These are phyloP conservation scores for Plasmodium relictum DNA, from an alignment of 169 alveolate genomes.

Conservation along the genomic window DNA sequence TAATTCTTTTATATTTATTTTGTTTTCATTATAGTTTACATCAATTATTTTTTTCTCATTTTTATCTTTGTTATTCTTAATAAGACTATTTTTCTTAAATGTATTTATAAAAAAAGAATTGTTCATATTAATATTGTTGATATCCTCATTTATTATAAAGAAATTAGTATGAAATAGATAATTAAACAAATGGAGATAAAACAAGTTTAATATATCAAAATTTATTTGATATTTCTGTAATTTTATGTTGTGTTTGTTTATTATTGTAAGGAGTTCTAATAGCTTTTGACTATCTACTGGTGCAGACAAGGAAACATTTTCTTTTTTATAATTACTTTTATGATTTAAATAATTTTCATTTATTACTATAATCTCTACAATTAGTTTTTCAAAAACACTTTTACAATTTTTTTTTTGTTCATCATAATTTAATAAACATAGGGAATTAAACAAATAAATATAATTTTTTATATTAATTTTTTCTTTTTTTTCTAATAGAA, in stretches of 20 bases:
- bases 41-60: no score
- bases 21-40: no score
- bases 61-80: neutral
- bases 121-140: no score
- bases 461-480: slow-evolving; percentile 8
- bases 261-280: slow-evolving; percentile 32
- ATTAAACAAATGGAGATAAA: slow-evolving; percentile 25
- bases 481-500: slow-evolving; percentile 2
- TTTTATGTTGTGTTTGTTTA: slow-evolving; percentile 10
- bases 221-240: neutral
- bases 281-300: slow-evolving; percentile 15
- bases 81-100: neutral
- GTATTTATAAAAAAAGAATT: no score
- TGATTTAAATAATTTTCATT: neutral
- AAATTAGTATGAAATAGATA: neutral
- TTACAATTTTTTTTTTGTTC: slow-evolving; percentile 5
- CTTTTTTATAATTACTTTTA: neutral
- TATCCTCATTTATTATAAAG: neutral
- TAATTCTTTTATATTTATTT: slow-evolving; percentile 14
- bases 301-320: neutral
- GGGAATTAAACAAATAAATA: slow-evolving; percentile 10
- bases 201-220: slow-evolving; percentile 2
- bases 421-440: slow-evolving; percentile 29
- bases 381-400: neutral
- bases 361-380: neutral